phyloP scores from a whole-genome alignment of 305 asterid genomes.

The Solanum chacoense region DNA sequence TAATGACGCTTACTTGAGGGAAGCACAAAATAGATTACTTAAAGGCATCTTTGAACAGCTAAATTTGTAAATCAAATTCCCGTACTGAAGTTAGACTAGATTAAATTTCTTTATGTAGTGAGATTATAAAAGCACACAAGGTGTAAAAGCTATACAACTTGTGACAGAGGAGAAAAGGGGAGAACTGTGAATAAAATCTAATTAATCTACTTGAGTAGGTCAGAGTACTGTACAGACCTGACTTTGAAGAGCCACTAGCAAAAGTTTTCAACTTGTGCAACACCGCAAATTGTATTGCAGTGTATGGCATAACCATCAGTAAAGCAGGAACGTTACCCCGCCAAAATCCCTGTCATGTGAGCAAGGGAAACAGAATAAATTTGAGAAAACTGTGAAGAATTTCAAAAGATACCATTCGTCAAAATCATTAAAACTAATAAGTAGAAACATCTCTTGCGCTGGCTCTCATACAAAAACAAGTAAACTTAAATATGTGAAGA shows the following conservation, averaged over 20 bases:
- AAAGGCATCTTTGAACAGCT: neutral
- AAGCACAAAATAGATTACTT: neutral
- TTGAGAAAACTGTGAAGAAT: neutral
- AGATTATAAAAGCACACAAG: neutral
- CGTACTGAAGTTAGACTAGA: neutral
- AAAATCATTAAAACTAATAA: neutral
- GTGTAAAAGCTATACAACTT: neutral
- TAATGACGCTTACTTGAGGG: neutral
- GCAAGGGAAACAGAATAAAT: neutral
- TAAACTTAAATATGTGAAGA: neutral
- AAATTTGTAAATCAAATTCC: neutral
- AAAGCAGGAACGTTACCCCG: slow-evolving; percentile 95
- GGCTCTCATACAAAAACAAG: neutral
- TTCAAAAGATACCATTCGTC: neutral
- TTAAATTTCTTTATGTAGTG: neutral
- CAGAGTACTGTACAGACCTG: slow-evolving; percentile 38
- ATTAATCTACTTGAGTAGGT: neutral
- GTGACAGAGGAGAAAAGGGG: neutral
- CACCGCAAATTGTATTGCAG: slow-evolving; percentile 82
- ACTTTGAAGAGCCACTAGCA: slow-evolving; percentile 77
- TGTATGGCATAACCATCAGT: slow-evolving; percentile 95
- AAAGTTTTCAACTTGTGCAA: slow-evolving; percentile 68
- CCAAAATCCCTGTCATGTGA: slow-evolving; percentile 70
- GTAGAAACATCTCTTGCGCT: neutral
- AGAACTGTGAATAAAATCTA: neutral